Conservation (phyloP, 768 basidiomycete genomes). For the Phanerochaete sordida region DNA sequence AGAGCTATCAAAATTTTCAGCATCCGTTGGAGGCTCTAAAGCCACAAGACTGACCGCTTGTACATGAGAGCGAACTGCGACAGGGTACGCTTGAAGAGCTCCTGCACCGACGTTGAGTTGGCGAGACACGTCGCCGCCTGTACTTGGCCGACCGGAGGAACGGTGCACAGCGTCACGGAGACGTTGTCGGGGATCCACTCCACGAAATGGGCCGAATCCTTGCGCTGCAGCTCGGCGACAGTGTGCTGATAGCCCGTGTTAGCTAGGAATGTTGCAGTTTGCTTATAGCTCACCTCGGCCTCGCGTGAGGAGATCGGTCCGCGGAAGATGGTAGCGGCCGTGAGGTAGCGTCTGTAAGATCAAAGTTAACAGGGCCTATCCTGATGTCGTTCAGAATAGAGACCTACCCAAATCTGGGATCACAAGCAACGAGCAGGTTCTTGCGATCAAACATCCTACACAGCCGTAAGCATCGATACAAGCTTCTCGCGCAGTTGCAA, state of each 20-base stretch:
- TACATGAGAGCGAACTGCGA: conserved; percentile 79
- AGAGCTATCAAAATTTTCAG: conserved; percentile 20
- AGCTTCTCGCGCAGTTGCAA: conserved; percentile 1
- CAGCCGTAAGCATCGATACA: background rate
- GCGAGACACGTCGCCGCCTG: conserved; percentile 70
- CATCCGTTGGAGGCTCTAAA: background rate
- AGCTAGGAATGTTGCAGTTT: background rate
- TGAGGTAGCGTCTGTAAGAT: conserved; percentile 68
- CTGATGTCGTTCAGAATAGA: background rate
- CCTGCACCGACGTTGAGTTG: conserved; percentile 84
- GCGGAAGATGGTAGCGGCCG: conserved; percentile 84
- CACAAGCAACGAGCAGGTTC: conserved; percentile 79
- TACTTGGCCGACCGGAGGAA: conserved; percentile 78
- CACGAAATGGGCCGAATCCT: conserved; percentile 72
- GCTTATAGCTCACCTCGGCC: conserved; percentile 20
- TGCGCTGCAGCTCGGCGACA: conserved; percentile 69
- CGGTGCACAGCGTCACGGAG: conserved; percentile 77
- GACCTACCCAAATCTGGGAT: conserved; percentile 71
- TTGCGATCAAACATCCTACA: conserved; percentile 73
- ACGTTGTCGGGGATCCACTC: conserved; percentile 96
- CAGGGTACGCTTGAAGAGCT: conserved; percentile 75
- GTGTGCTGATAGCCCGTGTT: conserved; percentile 46
- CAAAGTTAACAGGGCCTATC: background rate
- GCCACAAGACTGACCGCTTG: conserved; percentile 45
- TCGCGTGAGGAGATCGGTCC: conserved; percentile 79